Base-by-base conservation (phyloP, 179 eudicot genomes). In the Beta lomatogona region DNA sequence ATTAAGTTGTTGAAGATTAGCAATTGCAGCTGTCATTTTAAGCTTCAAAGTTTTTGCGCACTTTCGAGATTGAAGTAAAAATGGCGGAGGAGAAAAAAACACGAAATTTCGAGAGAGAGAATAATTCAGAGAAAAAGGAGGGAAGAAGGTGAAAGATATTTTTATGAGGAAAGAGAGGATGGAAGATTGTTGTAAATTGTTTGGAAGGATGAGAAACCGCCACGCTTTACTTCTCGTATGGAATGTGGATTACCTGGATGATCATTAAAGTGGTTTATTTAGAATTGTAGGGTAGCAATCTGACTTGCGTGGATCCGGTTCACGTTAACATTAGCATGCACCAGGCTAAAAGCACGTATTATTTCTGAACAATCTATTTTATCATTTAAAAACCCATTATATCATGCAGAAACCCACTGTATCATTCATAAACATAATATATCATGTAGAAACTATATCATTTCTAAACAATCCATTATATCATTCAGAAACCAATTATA, bases 201-300 rank as follows among this genome's bases (percentile, higher is more conserved):
- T 61, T 63, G 58, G 60, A 52, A 65, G 80, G 80, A 50, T n/a
- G 72, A 55, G 9, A 77, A 65, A 52, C 16, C 3, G 71, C 80
- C 80, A 77, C 80, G 73, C 61, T 50, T 8, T 50, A 60, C 48
- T 59, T 12, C 44, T 41, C 41, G 52, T 68, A 2, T 68, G 50
- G 41, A 36, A 36, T 36, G 41, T 36, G 9, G 21, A 36, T 68
- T 36, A 13, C 67, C 58, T 54, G 16, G 3, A 36, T 36, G 41
- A 36, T 36, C 41, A 36, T 36, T 36, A 36, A 3, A 36, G 2
- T 36, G 2, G 3, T 36, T 36, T 36, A 36, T 36, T 3, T 36
- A 2, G 4, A 36, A 36, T 36, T 36, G n/a, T n/a, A n/a, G n/a
- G n/a, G n/a, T n/a, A n/a, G n/a, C n/a, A n/a, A n/a, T n/a, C n/a